Evolutionary conservation across 352 stramenopile genomes (phyloP), one percentile per base, ranked within the genome.

Genomic region (Blastocystis sp.): DNA sequence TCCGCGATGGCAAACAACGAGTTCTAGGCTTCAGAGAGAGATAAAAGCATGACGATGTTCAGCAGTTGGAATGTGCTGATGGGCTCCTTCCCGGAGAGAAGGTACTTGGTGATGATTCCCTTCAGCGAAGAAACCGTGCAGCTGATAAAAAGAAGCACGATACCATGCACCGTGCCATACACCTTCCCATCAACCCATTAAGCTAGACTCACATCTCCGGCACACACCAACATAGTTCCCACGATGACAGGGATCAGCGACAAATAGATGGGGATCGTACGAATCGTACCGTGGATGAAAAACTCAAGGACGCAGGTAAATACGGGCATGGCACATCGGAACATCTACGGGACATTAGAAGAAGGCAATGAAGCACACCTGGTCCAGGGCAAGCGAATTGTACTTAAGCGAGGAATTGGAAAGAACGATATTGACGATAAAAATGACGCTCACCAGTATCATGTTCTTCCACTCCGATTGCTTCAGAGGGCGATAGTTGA

Each of bases 91-190:
- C 78, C 78, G 14, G 64, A 79, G 48, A 88, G 68, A 88, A 88
- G 64, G 60, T 79, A 79, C 57, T 88, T 88, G 1, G 78, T 88
- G 24, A 88, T 88, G 54, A 88, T 88, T 79, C 78, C 78, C 65
- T 88, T 88, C 48, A 88, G 64, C 79, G 78, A 76, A 61, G 78
- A 88, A 38, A 79, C 78, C 9, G 68, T 88, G 28, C 78, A 88
- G 62, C 64, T 79, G 52, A 79, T 78, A 14, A 88, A 74, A 2
- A 88, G 60, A n/a, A 88, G 45, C 0, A 70, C 59, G n/a, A 88
- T 88, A 62, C 78, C 78, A 48, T 60, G 52, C 38, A 79, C 24
- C n/a, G 78, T 88, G 0, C 64, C 74, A 34, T 84, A 64, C 42
- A 80, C 38, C 60, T 80, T 68, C 6, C 6, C 21, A 69, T 80